Evolutionary conservation across 306 rosid genomes (phyloP).

Genomic region (Albizia julibrissin): DNA sequence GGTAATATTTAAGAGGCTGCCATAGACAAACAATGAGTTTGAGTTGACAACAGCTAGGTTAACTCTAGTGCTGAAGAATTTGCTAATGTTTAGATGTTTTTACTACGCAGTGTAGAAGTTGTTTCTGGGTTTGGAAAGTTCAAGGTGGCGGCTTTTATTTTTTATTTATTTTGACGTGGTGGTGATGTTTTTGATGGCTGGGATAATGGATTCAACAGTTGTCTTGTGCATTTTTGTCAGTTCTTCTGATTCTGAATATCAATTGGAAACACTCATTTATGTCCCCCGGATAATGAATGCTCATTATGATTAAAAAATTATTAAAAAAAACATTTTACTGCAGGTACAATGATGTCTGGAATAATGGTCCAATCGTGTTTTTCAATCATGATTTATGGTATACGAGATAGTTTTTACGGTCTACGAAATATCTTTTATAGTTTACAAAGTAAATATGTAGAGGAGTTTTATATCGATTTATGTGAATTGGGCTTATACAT

Average conservation of each 20-base stretch:
- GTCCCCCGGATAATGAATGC: conserved; percentile 44
- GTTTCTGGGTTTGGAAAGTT: conserved; percentile 43
- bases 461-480: no score
- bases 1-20: conserved; percentile 56
- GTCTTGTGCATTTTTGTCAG: conserved; percentile 42
- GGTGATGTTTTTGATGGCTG: conserved; percentile 42
- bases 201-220: conserved; percentile 31
- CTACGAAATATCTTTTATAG: no score
- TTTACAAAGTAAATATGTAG: no score
- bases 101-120: conserved; percentile 25
- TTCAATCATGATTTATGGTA: no score
- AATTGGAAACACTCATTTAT: conserved; percentile 22
- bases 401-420: no score
- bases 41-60: conserved; percentile 42
- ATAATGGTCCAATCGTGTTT: no score
- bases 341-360: no score
- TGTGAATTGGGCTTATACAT: no score
- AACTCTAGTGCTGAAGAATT: conserved; percentile 25
- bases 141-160: conserved; percentile 27
- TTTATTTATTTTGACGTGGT: not conserved
- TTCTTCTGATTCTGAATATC: conserved; percentile 27
- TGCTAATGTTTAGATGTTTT: conserved; percentile 12
- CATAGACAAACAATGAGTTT: conserved; percentile 43
- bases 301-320: conserved; percentile 19
- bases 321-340: not conserved